These are phyloP conservation scores for Lyophyllum decastes DNA, from an alignment of 768 basidiomycete species.

Conservation along the genomic window DNA sequence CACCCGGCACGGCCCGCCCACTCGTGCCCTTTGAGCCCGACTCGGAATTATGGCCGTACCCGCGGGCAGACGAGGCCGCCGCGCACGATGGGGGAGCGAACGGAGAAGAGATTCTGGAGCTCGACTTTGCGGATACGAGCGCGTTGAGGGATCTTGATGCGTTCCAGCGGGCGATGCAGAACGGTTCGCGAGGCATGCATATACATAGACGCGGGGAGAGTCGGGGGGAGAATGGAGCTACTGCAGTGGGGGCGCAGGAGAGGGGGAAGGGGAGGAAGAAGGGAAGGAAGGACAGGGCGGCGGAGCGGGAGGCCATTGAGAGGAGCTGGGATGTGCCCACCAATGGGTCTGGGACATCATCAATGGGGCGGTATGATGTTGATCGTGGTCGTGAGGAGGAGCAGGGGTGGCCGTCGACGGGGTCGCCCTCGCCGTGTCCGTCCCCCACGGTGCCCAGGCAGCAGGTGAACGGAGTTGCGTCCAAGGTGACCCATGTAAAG, in stretches of 20 bases:
- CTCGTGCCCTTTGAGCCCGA: constrained; percentile 65
- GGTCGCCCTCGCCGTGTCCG: constrained; percentile 14
- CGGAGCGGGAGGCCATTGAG: constrained; percentile 56
- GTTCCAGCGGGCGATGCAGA: constrained; percentile 38
- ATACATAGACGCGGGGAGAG: not conserved
- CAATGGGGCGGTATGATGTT: too few species aligned
- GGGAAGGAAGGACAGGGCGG: constrained; percentile 28
- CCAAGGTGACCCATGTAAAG: constrained; percentile 13
- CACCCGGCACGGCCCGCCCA: constrained; percentile 27
- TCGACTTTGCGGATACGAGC: constrained; percentile 75
- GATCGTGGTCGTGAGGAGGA: not conserved
- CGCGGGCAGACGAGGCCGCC: constrained; percentile 41
- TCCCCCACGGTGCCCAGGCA: constrained; percentile 5
- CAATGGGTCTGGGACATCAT: too few species aligned
- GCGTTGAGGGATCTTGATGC: constrained; percentile 68
- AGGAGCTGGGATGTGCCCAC: constrained; percentile 59
- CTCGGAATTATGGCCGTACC: constrained; percentile 74
- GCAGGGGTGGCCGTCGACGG: constrained; percentile 15
- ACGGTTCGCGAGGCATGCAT: not conserved
- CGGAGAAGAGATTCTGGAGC: constrained; percentile 70
- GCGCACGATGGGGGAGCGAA: constrained; percentile 31
- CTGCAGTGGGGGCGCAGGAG: constrained; percentile 4
- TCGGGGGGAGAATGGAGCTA: not conserved
- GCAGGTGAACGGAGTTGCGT: constrained; percentile 1
- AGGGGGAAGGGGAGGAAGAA: constrained; percentile 25